Evolutionary conservation across 345 rosid genomes (phyloP).

Genomic region (Eucalyptus pauciflora): DNA sequence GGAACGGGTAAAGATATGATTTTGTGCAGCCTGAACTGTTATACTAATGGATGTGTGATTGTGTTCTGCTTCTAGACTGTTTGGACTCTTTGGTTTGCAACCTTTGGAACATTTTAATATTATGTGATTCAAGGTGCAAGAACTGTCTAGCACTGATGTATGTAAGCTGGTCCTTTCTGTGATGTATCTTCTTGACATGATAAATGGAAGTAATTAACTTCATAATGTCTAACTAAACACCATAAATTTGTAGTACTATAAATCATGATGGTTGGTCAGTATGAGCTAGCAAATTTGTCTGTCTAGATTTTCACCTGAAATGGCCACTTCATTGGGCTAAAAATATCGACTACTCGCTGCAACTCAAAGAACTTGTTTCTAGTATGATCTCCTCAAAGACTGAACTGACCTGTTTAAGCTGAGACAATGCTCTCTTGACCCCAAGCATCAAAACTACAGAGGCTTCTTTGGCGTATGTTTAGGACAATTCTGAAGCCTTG

Average conservation of each 20-base stretch:
- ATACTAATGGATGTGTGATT: background rate
- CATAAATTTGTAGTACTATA: background rate
- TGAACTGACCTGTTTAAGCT: background rate
- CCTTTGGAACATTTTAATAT: background rate
- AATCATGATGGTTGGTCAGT: background rate
- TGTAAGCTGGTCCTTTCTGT: background rate
- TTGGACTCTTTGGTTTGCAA: background rate
- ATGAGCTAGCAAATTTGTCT: background rate
- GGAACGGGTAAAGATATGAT: slow-evolving; percentile 4
- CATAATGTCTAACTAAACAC: background rate
- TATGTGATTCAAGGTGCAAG: background rate
- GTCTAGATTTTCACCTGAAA: background rate
- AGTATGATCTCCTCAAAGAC: background rate
- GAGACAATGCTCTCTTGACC: background rate
- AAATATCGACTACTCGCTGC: too few species aligned
- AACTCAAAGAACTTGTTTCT: background rate
- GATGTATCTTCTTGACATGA: background rate
- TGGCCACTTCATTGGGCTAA: background rate
- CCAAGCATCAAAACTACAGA: background rate
- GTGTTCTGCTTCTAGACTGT: background rate
- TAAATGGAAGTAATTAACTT: background rate
- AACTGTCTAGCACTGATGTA: background rate
- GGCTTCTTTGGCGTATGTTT: background rate
- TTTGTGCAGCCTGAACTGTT: background rate
- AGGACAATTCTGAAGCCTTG: background rate